These are phyloP conservation scores for Podaxis sp. DNA, from an alignment of 768 basidiomycete genomes.

Conservation along the genomic window DNA sequence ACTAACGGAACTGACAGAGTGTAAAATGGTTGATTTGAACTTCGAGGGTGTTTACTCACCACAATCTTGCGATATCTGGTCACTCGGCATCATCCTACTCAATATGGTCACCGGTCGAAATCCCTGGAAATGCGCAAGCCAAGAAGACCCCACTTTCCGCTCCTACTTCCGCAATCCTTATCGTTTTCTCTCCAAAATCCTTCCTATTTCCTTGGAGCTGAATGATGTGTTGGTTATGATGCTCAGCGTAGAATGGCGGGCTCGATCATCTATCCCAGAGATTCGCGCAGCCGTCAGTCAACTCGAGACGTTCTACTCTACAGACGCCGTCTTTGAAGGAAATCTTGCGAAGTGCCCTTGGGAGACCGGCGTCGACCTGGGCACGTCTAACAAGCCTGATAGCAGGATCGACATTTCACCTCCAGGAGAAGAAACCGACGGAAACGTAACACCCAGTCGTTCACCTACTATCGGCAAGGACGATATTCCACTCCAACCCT, in stretches of 20 bases:
- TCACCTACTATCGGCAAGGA: not conserved
- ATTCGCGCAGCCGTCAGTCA: conserved; percentile 57
- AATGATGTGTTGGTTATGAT: conserved; percentile 75
- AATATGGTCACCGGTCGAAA: conserved; percentile 95
- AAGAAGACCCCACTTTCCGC: conserved; percentile 84
- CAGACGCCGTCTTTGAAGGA: conserved; percentile 77
- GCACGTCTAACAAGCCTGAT: conserved; percentile 14
- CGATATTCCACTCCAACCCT: not conserved
- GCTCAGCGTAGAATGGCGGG: conserved; percentile 69
- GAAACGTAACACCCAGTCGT: not conserved
- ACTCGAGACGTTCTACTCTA: conserved; percentile 67
- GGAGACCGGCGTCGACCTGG: conserved; percentile 54
- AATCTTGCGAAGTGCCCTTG: conserved; percentile 78
- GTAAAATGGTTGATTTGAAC: conserved; percentile 73
- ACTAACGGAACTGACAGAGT: conserved; percentile 54
- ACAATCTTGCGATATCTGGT: conserved; percentile 92
- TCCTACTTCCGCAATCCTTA: conserved; percentile 77
- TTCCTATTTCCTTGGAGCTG: conserved; percentile 75
- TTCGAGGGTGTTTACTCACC: conserved; percentile 77
- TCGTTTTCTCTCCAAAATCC: conserved; percentile 81
- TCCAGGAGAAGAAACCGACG: not conserved
- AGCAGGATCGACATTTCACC: conserved; percentile 16
- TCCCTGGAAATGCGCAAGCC: conserved; percentile 90
- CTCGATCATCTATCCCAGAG: conserved; percentile 49
- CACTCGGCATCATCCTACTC: conserved; percentile 92